Evolutionary conservation across 129 eudicot genomes (phyloP).

Genomic region (Artemisia argyi): DNA sequence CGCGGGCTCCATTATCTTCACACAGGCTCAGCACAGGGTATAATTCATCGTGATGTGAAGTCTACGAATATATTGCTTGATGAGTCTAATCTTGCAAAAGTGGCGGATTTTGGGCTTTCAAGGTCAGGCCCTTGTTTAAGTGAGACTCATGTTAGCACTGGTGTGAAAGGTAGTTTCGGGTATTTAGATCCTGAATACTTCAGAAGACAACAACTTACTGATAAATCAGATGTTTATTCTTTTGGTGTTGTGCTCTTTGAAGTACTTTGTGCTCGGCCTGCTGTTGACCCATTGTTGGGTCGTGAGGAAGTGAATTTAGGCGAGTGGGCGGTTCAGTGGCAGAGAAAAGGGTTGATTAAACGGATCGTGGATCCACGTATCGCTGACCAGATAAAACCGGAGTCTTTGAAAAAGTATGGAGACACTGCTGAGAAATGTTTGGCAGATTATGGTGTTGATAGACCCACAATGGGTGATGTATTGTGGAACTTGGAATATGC

Average conservation of each 20-base stretch:
- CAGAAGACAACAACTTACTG: conserved; percentile 14
- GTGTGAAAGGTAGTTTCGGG: conserved; percentile 87
- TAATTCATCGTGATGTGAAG: conserved; percentile 80
- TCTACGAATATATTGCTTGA: conserved; percentile 78
- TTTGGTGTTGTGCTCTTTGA: conserved; percentile 16
- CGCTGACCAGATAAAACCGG: conserved; percentile 12
- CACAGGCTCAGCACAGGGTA: conserved; percentile 83
- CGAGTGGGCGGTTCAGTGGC: conserved; percentile 83
- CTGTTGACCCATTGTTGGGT: conserved; percentile 14
- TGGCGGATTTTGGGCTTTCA: conserved; percentile 82
- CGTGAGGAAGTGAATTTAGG: conserved; percentile 80
- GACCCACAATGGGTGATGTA: conserved; percentile 91
- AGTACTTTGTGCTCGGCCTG: conserved; percentile 14
- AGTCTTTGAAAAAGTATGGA: conserved; percentile 8
- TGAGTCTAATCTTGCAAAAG: conserved; percentile 65
- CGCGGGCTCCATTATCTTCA: conserved; percentile 87
- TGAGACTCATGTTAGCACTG: conserved; percentile 87
- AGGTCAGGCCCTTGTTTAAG: conserved; percentile 72
- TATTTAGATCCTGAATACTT: conserved; percentile 31
- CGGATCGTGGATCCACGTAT: conserved; percentile 18
- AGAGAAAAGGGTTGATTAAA: conserved; percentile 47
- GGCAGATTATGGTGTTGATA: conserved; percentile 81
- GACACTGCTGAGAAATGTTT: conserved; percentile 86
- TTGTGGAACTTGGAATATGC: conserved; percentile 83
- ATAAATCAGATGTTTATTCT: conserved; percentile 25